These are phyloP conservation scores for Syncephalastrum monosporum DNA, from an alignment of 371 early-diverging fungal genomes.

Conservation along the genomic window DNA sequence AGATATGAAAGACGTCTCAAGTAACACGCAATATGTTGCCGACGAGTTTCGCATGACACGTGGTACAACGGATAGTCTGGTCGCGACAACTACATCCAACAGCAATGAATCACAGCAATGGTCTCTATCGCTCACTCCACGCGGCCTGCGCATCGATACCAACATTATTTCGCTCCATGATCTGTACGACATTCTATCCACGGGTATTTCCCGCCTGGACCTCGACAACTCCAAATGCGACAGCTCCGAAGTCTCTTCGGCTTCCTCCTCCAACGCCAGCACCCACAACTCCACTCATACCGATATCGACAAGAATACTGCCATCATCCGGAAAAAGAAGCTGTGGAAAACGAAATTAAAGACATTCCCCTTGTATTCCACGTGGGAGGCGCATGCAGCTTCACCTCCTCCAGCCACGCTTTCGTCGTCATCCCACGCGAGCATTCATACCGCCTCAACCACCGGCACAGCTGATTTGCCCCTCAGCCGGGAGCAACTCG, in stretches of 20 bases:
- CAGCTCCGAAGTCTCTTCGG: constrained; percentile 22
- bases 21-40: constrained; percentile 18
- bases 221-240: constrained; percentile 8
- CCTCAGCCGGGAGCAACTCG: background rate
- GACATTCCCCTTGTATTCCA: constrained; percentile 45
- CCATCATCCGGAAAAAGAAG: constrained; percentile 17
- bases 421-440: background rate
- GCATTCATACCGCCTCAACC: background rate
- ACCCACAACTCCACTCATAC: background rate
- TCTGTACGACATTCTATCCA: constrained; percentile 37
- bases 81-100: too few relatives aligned
- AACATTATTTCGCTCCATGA: constrained; percentile 41
- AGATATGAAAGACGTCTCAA: constrained; percentile 20
- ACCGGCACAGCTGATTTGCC: background rate
- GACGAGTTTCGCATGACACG: constrained; percentile 20
- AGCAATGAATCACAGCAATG: constrained; percentile 15
- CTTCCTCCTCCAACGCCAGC: constrained; percentile 17
- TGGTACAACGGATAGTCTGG: background rate
- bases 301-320: constrained; percentile 9
- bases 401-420: background rate
- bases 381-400: constrained; percentile 33
- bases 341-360: constrained; percentile 28
- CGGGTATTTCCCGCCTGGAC: constrained; percentile 23
- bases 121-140: constrained; percentile 40
- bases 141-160: constrained; percentile 44